These are phyloP conservation scores for Hyparrhenia diplandra DNA, from an alignment of 176 grass and related monocot genomes.

Conservation along the genomic window DNA sequence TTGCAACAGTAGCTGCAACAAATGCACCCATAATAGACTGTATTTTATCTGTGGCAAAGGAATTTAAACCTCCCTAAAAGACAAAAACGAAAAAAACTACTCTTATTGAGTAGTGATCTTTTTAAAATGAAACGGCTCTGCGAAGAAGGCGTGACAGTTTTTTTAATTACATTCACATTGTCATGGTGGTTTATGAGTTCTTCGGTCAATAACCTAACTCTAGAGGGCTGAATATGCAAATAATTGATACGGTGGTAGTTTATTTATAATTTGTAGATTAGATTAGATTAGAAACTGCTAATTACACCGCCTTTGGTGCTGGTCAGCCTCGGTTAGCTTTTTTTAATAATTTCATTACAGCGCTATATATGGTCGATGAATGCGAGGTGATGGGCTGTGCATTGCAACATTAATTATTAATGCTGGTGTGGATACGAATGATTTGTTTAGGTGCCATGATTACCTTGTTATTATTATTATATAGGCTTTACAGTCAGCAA, in stretches of 20 bases:
- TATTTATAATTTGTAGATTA: background rate
- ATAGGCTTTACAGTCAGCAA: conserved; percentile 23
- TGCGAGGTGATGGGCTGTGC: background rate
- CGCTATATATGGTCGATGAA: background rate
- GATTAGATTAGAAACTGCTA: background rate
- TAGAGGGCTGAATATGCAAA: background rate
- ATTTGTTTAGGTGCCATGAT: conserved; percentile 11
- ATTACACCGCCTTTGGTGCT: background rate
- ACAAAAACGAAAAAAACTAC: too few relatives aligned
- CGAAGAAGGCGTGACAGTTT: too few relatives aligned
- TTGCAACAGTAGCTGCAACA: too few relatives aligned
- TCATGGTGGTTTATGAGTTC: background rate
- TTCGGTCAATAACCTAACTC: background rate
- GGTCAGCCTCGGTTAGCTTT: too few relatives aligned
- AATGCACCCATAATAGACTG: too few relatives aligned
- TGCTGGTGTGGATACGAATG: background rate
- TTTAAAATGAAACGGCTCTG: too few relatives aligned
- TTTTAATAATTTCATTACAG: background rate
- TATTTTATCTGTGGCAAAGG: too few relatives aligned
- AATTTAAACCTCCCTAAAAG: too few relatives aligned
- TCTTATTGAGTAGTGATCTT: too few relatives aligned
- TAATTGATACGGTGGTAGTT: background rate
- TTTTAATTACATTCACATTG: too few relatives aligned
- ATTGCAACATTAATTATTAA: background rate
- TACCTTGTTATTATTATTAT: background rate